phyloP scores from a whole-genome alignment of 108 stramenopile species.

The Cyclostephanos tholiformis region DNA sequence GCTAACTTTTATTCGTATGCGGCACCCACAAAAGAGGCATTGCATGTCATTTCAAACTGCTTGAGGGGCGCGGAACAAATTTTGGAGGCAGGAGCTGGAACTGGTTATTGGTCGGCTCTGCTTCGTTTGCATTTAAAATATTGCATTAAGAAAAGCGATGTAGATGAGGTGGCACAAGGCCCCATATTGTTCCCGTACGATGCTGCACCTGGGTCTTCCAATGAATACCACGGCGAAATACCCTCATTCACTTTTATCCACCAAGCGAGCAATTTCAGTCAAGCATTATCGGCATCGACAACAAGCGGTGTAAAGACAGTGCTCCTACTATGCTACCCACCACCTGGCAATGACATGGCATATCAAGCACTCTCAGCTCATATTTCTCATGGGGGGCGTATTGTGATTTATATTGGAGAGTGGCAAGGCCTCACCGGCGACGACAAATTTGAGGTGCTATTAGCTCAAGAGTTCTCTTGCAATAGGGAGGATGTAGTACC shows the following conservation, averaged over 20 bases:
- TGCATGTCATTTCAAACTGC: slow-evolving; percentile 19
- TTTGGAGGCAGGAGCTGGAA: slow-evolving; percentile 49
- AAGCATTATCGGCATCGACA: slow-evolving; percentile 13
- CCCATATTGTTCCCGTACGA: slow-evolving; percentile 24
- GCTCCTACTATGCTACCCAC: slow-evolving; percentile 46
- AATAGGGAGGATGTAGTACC: slow-evolving; percentile 8
- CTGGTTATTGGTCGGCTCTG: slow-evolving; percentile 48
- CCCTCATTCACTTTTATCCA: slow-evolving; percentile 32
- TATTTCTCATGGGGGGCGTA: slow-evolving; percentile 23
- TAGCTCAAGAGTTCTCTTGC: slow-evolving; percentile 29
- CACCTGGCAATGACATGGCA: slow-evolving; percentile 46
- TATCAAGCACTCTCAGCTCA: slow-evolving; percentile 17
- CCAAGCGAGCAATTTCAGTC: slow-evolving; percentile 18
- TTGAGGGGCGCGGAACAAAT: slow-evolving; percentile 2
- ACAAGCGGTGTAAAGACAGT: slow-evolving; percentile 6
- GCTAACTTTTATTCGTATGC: slow-evolving; percentile 49
- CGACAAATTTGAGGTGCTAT: slow-evolving; percentile 23
- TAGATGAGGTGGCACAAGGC: background rate
- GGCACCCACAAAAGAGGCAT: slow-evolving; percentile 24
- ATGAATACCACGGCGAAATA: slow-evolving; percentile 41
- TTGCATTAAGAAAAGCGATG: background rate
- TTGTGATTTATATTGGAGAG: slow-evolving; percentile 45
- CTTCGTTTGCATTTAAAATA: slow-evolving; percentile 4
- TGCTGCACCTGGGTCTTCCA: slow-evolving; percentile 26
- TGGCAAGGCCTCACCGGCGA: slow-evolving; percentile 50